Base-by-base conservation (phyloP, 2,329 filamentous ascomycete genomes). In the Leptosphaerulina australis region DNA sequence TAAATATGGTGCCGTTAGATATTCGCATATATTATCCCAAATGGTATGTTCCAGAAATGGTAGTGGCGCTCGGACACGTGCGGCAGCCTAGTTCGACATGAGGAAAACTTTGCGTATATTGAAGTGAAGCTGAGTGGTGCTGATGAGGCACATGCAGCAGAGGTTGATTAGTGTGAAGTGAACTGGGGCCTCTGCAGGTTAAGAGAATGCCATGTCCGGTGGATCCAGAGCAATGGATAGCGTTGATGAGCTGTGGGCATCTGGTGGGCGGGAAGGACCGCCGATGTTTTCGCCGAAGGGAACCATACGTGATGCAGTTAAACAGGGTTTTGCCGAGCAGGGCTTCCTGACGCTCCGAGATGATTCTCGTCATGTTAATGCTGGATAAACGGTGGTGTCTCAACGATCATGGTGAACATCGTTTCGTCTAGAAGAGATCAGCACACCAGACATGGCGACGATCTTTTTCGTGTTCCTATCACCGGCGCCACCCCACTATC, bases 21-120 rank as follows among this genome's bases (percentile, higher is more conserved):
- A 14, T 17, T 31, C 31, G 37, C 48, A 46, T 21, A 28, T 45
- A 33, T 37, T 10, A 30, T 45, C 15, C 24, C 28, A 40, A 53
- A 58, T 37, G 56, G 50, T 58, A 39, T 48, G 48, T 54, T 55
- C 56, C 50, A 51, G 33, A 54, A 54, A 52, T 41, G 57, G 57
- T 33, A 46, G 30, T 46, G 41, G 48, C 40, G 46, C 40, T 28
- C 25, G 35, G 48, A 45, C 34, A 50, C 40, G 25, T 45, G 43
- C 30, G 37, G 41, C 31, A 17, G 21, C 5, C 26, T 46, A 51
- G 48, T 20, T 46, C 30, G 41, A 41, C 48, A 51, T 51, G 36
- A 37, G 18, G 21, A 25, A 29, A 36, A 17, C 11, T n/a, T 17
- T 28, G 38, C 30, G 17, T 33, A n/a, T 26, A 35, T 25, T 25